Conservation (phyloP, 345 rosid genomes). For the Murraya koenigii region DNA sequence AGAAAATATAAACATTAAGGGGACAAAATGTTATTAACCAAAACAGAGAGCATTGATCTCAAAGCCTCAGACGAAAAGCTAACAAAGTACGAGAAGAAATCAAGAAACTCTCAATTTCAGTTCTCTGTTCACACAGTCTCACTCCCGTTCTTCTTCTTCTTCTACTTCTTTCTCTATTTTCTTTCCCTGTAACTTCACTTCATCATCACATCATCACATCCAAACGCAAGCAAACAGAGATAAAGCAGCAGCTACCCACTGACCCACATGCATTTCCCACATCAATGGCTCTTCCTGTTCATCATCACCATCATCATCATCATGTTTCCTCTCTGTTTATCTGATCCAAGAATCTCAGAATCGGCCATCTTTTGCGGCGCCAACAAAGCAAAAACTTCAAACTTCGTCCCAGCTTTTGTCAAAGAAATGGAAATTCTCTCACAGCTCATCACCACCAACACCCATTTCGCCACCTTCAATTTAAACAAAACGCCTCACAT, state of each 20-base stretch:
- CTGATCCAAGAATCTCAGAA: conserved; percentile 42
- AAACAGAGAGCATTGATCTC: too few species aligned
- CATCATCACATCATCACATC: neutral
- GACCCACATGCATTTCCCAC: conserved; percentile 9
- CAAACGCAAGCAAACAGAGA: neutral
- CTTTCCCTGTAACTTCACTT: neutral
- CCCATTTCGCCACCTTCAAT: conserved; percentile 38
- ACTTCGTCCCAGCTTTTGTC: conserved; percentile 39
- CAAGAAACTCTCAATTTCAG: neutral
- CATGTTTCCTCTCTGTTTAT: neutral
- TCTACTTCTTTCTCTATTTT: too few species aligned
- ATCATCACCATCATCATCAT: conserved; percentile 8
- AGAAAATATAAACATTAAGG: neutral
- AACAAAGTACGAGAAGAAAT: neutral
- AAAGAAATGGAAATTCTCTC: conserved; percentile 43
- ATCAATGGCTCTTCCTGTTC: conserved; percentile 8
- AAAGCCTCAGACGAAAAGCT: too few species aligned
- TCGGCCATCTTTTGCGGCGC: conserved; percentile 43
- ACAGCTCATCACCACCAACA: conserved; percentile 10
- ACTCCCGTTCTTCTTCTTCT: neutral
- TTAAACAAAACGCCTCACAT: conserved; percentile 7
- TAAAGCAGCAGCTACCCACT: neutral
- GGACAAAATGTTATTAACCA: neutral
- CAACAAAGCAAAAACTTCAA: neutral
- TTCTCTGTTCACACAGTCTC: neutral